A percentile compares a stretch with the other conserved stretches of the same genome.
These are phyloP conservation scores for Myxozyma mucilagina DNA, from an alignment of 805 yeast genomes.

Conservation along the genomic window DNA sequence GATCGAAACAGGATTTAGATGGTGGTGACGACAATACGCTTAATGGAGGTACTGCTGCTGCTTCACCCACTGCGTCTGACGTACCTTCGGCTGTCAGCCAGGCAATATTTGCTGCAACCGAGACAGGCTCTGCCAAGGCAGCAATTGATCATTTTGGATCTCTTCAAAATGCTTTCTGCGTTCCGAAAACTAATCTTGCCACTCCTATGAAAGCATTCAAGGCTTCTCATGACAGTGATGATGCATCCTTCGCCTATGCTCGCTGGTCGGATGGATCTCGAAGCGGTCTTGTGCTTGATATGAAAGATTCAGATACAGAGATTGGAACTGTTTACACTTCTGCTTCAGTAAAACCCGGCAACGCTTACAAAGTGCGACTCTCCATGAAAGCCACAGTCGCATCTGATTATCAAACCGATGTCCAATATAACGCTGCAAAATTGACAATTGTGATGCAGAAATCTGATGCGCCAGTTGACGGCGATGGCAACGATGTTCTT, in stretches of 20 bases:
- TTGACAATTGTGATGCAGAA: not conserved
- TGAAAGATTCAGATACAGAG: not conserved
- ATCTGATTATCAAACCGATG: not conserved
- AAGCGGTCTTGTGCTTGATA: not conserved
- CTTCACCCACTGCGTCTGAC: not conserved
- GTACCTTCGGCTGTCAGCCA: not conserved
- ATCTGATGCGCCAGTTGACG: not conserved
- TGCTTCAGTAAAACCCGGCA: not conserved
- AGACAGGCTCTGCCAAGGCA: not conserved
- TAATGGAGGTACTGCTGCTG: not conserved
- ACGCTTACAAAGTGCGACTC: not conserved
- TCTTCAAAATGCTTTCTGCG: not conserved
- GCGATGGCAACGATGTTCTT: not conserved
- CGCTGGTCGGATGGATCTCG: slow-evolving; percentile 11
- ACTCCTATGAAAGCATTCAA: not conserved
- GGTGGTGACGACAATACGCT: not conserved
- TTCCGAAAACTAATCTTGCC: slow-evolving; percentile 1
- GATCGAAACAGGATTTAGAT: not conserved
- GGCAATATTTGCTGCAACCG: not conserved
- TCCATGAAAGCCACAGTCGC: slow-evolving; percentile 3
- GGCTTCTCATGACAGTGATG: not conserved
- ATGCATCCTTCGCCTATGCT: not conserved
- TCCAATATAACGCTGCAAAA: not conserved
- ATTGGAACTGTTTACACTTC: slow-evolving; percentile 2
- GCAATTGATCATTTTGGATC: not conserved